Base-by-base conservation (phyloP, 768 basidiomycete species). In the Macrocybe gigantea region DNA sequence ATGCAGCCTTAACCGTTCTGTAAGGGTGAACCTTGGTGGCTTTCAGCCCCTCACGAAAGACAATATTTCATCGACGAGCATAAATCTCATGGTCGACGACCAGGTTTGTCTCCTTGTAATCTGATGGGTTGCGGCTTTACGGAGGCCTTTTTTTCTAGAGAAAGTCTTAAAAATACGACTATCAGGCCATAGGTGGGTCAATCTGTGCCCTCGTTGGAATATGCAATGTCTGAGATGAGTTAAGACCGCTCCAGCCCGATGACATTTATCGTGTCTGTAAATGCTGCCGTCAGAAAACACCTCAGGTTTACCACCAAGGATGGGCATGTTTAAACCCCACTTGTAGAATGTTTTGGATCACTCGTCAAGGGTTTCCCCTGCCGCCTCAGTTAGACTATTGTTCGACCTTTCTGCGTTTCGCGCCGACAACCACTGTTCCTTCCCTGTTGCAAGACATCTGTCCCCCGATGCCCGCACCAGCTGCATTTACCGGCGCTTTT, bases 261-360 rank as follows among this genome's bases (percentile, higher is more conserved):
- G 13, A 49, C 22, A 41, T 62, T 4, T 64, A 62, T 50, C 38
- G 33, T 30, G 47, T 32, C 41, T 88, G 85, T 57, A 11, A 41
- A 1, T 8, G 12, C 5, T 90, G 88, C 55, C 49, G 47, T 1
- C 53, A 62, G 12, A 41, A 49, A 4, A 82, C 79, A 31, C 78
- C 77, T 0, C 63, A 66, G 38, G 71, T 90, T 15, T 91, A 83
- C 52, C 46, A 57, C 13, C 61, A 70, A 50, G 72, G 67, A 2
- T 82, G 83, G 80, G 77, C 76, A 53, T 90, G 88, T 58, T 68
- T 89, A 47, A 75, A 75, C 41, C 74, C 84, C 14, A 50, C 53
- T 1, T 89, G 88, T 57, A 1, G n/a, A 4, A 49, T 47, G 22
- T 88, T 88, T 61, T 89, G 79, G 80, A 68, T 48, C 14, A 51